A percentile compares a stretch with the other conserved stretches of the same genome.
These are phyloP conservation scores for Flaveria floridana DNA, from an alignment of 140 eudicot genomes.

Conservation along the genomic window DNA sequence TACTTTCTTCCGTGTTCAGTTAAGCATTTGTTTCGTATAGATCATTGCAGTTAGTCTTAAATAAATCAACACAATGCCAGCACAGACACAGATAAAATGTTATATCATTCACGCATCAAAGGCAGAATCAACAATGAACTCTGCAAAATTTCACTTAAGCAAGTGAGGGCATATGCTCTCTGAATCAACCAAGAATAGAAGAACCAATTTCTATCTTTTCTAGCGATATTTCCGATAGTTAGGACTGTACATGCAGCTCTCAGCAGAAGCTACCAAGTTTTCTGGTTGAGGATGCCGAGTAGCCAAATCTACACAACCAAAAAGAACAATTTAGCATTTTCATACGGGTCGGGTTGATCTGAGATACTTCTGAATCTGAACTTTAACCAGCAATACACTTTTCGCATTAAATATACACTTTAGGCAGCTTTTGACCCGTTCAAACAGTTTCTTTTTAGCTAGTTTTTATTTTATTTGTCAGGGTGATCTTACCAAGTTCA, in stretches of 20 bases:
- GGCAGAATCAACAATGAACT: background rate
- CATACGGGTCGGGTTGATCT: background rate
- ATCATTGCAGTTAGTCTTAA: too few species aligned
- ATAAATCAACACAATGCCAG: background rate
- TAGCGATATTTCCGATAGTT: conserved; percentile 61
- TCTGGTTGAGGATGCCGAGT: conserved; percentile 75
- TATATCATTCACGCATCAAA: background rate
- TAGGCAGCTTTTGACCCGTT: background rate
- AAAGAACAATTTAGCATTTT: conserved; percentile 8
- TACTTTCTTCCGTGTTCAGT: too few species aligned
- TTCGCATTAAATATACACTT: background rate
- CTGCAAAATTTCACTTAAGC: background rate
- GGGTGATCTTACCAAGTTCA: conserved; percentile 55
- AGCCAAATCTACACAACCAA: conserved; percentile 57
- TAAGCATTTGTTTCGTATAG: too few species aligned
- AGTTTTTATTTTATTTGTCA: background rate
- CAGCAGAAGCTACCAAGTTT: conserved; percentile 64
- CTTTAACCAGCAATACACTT: background rate
- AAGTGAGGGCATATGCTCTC: background rate
- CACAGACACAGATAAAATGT: background rate
- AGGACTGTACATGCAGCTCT: conserved; percentile 94
- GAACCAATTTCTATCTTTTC: background rate
- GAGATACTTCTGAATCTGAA: background rate
- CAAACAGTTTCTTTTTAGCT: background rate
- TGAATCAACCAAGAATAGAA: background rate